Evolutionary conservation across 495 filamentous ascomycete species (phyloP).

Genomic region (Penicillium soppii): DNA sequence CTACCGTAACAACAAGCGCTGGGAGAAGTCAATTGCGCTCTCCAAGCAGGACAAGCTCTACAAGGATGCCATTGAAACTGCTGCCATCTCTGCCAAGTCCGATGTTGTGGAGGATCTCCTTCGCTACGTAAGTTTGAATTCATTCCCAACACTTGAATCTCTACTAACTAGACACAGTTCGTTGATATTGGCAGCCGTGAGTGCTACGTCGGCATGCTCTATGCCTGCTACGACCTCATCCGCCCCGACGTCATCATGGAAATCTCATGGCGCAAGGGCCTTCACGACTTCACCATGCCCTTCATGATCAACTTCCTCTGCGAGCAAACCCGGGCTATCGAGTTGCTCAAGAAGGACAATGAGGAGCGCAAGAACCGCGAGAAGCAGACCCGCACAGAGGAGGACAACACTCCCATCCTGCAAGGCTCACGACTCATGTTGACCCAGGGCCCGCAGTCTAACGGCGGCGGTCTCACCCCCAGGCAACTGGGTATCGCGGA

Average conservation of each 20-base stretch:
- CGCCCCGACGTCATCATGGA: conserved; percentile 89
- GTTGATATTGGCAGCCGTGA: conserved; percentile 98
- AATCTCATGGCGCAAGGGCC: conserved; percentile 92
- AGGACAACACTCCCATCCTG: conserved; percentile 91
- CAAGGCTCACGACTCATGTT: conserved; percentile 93
- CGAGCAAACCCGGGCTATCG: conserved; percentile 84
- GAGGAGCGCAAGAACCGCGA: conserved; percentile 93
- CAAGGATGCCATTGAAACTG: conserved; percentile 99
- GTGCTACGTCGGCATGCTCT: conserved; percentile 99
- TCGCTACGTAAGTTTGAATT: conserved; percentile 75
- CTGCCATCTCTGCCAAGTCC: conserved; percentile 87
- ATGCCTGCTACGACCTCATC: conserved; percentile 97
- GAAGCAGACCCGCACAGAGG: conserved; percentile 78
- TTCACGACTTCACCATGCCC: conserved; percentile 98
- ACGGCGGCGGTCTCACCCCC: conserved; percentile 65
- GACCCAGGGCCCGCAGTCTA: conserved; percentile 88
- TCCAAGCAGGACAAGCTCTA: conserved; percentile 99
- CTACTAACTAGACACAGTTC: conserved; percentile 64
- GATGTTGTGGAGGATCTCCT: conserved; percentile 95
- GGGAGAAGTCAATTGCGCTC: conserved; percentile 98
- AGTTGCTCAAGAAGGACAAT: conserved; percentile 88
- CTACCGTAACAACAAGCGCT: conserved; percentile 99
- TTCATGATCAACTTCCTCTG: conserved; percentile 98
- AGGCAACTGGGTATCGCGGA: conserved; percentile 70
- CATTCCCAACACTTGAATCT: background rate